Evolutionary conservation across 371 early-diverging fungal genomes (phyloP).

Genomic region (Syncephalis fuscata): DNA sequence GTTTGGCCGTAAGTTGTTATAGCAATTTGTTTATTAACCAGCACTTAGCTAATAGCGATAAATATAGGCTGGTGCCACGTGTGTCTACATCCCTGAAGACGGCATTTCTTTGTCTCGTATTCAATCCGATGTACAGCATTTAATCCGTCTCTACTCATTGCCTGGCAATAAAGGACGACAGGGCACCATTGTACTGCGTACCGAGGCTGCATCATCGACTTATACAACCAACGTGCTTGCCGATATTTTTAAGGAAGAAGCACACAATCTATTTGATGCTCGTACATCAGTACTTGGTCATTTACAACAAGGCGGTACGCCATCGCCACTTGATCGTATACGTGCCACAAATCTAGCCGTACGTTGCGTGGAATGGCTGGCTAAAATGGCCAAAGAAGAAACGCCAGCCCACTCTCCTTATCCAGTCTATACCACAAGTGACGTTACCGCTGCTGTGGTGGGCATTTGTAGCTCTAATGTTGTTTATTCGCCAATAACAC

Average conservation of each 20-base stretch:
- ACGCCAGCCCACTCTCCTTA: conserved; percentile 19
- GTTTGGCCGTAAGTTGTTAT: conserved; percentile 41
- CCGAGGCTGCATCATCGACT: conserved; percentile 65
- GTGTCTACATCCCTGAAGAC: conserved; percentile 92
- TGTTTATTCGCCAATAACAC: conserved; percentile 18
- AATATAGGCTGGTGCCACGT: conserved; percentile 70
- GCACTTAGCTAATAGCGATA: not conserved
- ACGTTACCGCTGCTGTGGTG: conserved; percentile 55
- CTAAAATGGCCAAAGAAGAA: conserved; percentile 16
- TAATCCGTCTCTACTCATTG: conserved; percentile 22
- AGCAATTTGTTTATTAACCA: not conserved
- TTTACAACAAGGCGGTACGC: conserved; percentile 92
- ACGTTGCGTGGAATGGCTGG: conserved; percentile 37
- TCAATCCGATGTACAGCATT: conserved; percentile 68
- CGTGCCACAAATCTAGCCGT: conserved; percentile 78
- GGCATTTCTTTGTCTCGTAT: conserved; percentile 64
- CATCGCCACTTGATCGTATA: conserved; percentile 92
- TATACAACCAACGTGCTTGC: conserved; percentile 87
- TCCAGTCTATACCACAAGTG: conserved; percentile 35
- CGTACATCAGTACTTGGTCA: conserved; percentile 91
- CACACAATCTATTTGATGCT: conserved; percentile 80
- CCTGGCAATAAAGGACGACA: conserved; percentile 3
- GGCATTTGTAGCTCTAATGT: conserved; percentile 70
- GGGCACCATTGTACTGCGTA: conserved; percentile 18
- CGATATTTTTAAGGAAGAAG: conserved; percentile 84